Percentiles rank a stretch among this genome's conserved stretches.
These are phyloP conservation scores for Cladosporium colombiae DNA, from an alignment of 2,329 filamentous ascomycete species.

Conservation along the genomic window DNA sequence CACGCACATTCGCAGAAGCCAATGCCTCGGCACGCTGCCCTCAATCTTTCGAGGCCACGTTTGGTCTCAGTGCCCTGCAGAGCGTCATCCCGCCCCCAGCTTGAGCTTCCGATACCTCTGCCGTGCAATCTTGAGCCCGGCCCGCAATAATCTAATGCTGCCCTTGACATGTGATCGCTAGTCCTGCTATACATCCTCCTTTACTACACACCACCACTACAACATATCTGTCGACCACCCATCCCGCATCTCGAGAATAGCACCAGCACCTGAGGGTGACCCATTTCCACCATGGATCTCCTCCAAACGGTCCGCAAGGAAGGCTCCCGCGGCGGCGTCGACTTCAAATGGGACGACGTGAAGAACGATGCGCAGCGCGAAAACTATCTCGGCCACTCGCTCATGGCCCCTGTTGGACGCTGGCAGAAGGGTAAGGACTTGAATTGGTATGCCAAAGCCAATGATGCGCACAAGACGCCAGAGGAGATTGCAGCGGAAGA, in stretches of 20 bases:
- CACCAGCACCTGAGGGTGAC: too few relatives aligned
- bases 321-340: conserved; percentile 80
- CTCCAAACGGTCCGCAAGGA: conserved; percentile 92
- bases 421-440: conserved; percentile 81
- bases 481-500: conserved; percentile 58
- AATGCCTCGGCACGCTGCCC: conserved; percentile 15
- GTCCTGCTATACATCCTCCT: background rate
- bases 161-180: conserved; percentile 14
- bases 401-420: conserved; percentile 86
- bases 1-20: background rate
- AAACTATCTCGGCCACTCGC: conserved; percentile 83
- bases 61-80: background rate
- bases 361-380: conserved; percentile 84
- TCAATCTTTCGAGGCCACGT: conserved; percentile 19
- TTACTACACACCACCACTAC: background rate
- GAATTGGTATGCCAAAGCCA: conserved; percentile 63
- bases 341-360: conserved; percentile 97
- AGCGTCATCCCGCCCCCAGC: conserved; percentile 16
- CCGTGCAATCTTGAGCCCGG: background rate
- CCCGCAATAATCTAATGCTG: background rate
- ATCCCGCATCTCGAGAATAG: background rate
- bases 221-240: background rate
- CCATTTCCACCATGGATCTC: conserved; percentile 71
- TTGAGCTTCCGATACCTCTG: background rate
- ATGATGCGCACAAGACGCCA: conserved; percentile 52